These are phyloP conservation scores for Penicillium sp. DNA, from an alignment of 2,329 filamentous ascomycete species.

Conservation along the genomic window DNA sequence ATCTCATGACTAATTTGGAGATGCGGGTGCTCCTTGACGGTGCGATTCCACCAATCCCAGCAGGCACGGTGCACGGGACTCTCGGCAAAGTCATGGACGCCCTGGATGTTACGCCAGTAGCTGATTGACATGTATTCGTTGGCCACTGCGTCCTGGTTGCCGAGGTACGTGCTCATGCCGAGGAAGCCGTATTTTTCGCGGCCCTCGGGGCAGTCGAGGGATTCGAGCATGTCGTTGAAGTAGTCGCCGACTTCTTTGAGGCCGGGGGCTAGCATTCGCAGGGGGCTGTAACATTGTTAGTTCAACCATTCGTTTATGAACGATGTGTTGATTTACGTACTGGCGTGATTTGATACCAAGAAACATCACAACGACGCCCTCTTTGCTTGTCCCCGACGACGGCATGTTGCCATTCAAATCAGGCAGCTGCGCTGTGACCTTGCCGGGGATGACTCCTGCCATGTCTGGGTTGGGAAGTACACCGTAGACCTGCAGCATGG, in stretches of 20 bases:
- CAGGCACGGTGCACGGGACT: constrained; percentile 44
- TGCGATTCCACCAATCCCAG: constrained; percentile 50
- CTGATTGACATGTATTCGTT: constrained; percentile 42
- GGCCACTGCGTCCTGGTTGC: constrained; percentile 33
- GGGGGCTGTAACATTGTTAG: constrained; percentile 27
- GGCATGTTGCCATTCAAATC: constrained; percentile 12
- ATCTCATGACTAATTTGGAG: constrained; percentile 55
- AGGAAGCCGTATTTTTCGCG: constrained; percentile 48
- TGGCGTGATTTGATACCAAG: constrained; percentile 13
- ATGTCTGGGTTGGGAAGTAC: constrained; percentile 9
- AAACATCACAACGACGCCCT: constrained; percentile 11
- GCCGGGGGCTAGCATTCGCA: constrained; percentile 48
- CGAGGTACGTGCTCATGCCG: constrained; percentile 40
- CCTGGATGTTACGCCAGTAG: constrained; percentile 51
- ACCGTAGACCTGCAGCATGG: constrained; percentile 10
- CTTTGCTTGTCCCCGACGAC: not conserved
- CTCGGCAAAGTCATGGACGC: constrained; percentile 52
- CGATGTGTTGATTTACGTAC: constrained; percentile 2
- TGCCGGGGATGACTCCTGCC: constrained; percentile 11
- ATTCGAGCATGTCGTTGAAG: constrained; percentile 39
- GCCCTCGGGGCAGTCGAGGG: constrained; percentile 28
- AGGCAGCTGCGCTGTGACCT: constrained; percentile 9
- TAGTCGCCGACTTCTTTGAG: constrained; percentile 35
- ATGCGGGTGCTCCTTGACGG: constrained; percentile 32
- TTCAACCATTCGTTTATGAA: too few relatives aligned